Evolutionary conservation across 2,329 filamentous ascomycete genomes (phyloP).

Genomic region (Helminthosporium solani): DNA sequence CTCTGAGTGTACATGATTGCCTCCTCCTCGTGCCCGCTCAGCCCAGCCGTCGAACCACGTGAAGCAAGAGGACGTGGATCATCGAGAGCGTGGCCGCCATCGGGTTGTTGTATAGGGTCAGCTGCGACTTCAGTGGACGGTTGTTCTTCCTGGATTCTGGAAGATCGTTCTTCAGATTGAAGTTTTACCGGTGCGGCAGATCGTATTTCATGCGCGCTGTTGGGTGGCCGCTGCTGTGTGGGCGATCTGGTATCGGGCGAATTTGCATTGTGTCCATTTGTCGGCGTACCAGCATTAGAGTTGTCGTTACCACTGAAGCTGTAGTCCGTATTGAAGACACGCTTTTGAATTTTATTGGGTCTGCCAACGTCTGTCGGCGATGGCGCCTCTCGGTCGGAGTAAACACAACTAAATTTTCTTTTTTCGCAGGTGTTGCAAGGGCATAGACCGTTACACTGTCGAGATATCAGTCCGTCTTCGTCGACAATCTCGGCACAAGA

Average conservation of each 20-base stretch:
- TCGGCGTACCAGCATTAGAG: conserved; percentile 24
- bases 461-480: conserved; percentile 14
- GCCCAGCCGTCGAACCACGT: conserved; percentile 31
- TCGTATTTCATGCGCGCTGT: conserved; percentile 8
- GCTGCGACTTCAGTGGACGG: conserved; percentile 27
- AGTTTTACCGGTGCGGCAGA: conserved; percentile 7
- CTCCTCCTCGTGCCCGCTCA: conserved; percentile 56
- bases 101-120: conserved; percentile 25
- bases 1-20: conserved; percentile 56
- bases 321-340: conserved; percentile 26
- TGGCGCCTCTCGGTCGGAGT: conserved; percentile 38
- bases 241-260: conserved; percentile 26
- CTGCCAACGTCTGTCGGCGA: conserved; percentile 41
- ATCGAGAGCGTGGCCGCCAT: conserved; percentile 20
- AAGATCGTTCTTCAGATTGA: conserved; percentile 24
- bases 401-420: conserved; percentile 45
- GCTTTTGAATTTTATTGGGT: conserved; percentile 35
- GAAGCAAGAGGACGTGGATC: conserved; percentile 29
- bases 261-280: conserved; percentile 18
- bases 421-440: conserved; percentile 62
- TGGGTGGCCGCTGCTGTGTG: conserved; percentile 8
- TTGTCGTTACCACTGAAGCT: conserved; percentile 20
- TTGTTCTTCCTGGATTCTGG: conserved; percentile 19
- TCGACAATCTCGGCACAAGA: not conserved
- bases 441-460: conserved; percentile 59